Base-by-base conservation (phyloP, 78 protist genomes). In the Dictyostelium firmibasis region DNA sequence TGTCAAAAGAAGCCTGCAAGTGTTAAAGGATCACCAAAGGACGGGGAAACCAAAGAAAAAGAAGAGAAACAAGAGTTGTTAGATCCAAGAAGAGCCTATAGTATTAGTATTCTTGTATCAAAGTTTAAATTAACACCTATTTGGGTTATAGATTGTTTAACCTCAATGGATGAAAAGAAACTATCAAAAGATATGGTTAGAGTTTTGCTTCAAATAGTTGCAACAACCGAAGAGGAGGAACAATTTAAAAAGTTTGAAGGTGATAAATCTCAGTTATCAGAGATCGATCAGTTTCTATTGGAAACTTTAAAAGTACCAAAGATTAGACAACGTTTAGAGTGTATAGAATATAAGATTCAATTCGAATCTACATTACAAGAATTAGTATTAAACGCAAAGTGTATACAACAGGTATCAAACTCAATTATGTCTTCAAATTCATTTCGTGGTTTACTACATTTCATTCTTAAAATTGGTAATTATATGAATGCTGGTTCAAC, bases 121-220 rank as follows among this genome's bases (percentile, higher is more conserved):
- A 89, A 89, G 27, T 89, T 23, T 27, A 89, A 89, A 47, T 27
- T 89, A 16, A 89, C 86, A 31, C 81, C 94, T 29, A 60, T 81
- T n/a, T 75, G 84, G 84, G 36, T 89, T 0, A 70, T 81, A 4
- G 94, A 89, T 50, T 13, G 74, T n/a, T 76, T 89, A 75, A 81
- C 72, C n/a, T 89, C 94, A 33, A 57, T 89, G 88, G 94, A 89
- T 69, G 94, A 89, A 16, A 89, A 89, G 76, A 78, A 89, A 70
- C 47, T 89, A 1, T 79, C 83, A 3, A 89, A 89, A 29, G 94
- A 89, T 16, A 69, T 81, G 67, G 84, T 89, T 13, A n/a, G 41
- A 8, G 94, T 89, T 9, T 16, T 89, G 3, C n/a, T 43, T 10
- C 23, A 89, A 50, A 64, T 75, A 20, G 87, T 89, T 1, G 83